Evolutionary conservation across 768 basidiomycete genomes (phyloP), one percentile per base, ranked within the genome.

Genomic region (Ramaria rubella): DNA sequence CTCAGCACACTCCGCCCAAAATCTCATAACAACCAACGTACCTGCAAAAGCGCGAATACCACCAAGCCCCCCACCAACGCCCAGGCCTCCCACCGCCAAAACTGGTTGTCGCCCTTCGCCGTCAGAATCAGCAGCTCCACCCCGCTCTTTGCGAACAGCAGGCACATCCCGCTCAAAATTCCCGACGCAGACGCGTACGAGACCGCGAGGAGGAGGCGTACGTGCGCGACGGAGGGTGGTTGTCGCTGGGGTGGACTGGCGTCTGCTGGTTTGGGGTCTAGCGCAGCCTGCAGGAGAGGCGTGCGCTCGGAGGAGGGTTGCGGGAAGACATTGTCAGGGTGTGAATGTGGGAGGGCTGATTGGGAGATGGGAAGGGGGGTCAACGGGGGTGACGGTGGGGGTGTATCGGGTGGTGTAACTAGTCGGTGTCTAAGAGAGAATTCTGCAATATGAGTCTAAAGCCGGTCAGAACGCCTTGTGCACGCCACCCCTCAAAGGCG

Each of bases 121-220:
- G 91, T 92, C 31, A 94, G 72, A 57, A 97, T 72, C 7, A 95
- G 75, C 8, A 97, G 75, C 70, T 95, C 92, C 11, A 94, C 89
- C 2, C 90, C 93, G 58, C 90, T 90, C 73, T 97, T 97, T 15
- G 94, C 94, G 60, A 95, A 90, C 15, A 97, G 76, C 24, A 97
- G 73, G 66, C 91, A 95, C 83, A 97, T 88, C 23, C 94, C 94
- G 3, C 87, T 90, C 26, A 95, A 74, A 21, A 90, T 92, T 0
- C 94, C 94, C 3, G 89, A 92, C 51, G 85, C 81, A 12, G 90
- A 90, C 15, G 93, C 87, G 68, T 90, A 97, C 1, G 90, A 88
- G 45, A 93, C 76, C 11, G 92, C 88, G 43, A 93, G 70, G 57
- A 87, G 70, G 1, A 88, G 68, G 1, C 81, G 77, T n/a, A 11